Evolutionary conservation across 2,329 filamentous ascomycete genomes (phyloP).

Genomic region (Exophiala calicioides): DNA sequence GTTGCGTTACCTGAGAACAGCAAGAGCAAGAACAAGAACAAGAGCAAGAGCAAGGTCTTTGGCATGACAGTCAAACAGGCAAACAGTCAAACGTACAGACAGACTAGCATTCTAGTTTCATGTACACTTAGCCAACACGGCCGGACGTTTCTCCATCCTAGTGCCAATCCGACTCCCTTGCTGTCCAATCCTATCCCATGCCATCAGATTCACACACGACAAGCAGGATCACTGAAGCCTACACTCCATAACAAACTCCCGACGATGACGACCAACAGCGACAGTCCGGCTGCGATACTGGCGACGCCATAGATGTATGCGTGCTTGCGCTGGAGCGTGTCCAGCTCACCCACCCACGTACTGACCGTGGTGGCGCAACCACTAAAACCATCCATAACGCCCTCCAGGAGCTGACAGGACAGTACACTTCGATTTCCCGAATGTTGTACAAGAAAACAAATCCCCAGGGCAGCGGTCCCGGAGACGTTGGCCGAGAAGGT

Average conservation of each 20-base stretch:
- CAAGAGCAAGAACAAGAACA: too few species aligned
- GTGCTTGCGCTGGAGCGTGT: slow-evolving; percentile 50
- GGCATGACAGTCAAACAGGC: too few species aligned
- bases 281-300: slow-evolving; percentile 62
- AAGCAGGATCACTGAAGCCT: slow-evolving; percentile 42
- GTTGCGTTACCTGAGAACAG: too few species aligned
- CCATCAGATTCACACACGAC: too few species aligned
- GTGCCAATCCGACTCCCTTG: too few species aligned
- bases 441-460: slow-evolving; percentile 74
- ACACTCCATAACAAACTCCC: slow-evolving; percentile 71
- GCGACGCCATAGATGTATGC: slow-evolving; percentile 67
- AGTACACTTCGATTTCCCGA: background rate
- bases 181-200: too few species aligned
- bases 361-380: slow-evolving; percentile 65
- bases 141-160: too few species aligned
- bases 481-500: slow-evolving; percentile 76
- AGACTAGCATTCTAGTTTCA: too few species aligned
- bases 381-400: slow-evolving; percentile 64
- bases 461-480: slow-evolving; percentile 70
- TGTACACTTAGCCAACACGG: too few species aligned
- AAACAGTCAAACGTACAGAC: too few species aligned
- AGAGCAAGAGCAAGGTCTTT: too few species aligned
- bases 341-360: slow-evolving; percentile 62
- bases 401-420: slow-evolving; percentile 65
- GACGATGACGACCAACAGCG: slow-evolving; percentile 68